A percentile compares a stretch with the other conserved stretches of the same genome.
phyloP scores from a whole-genome alignment of 2,329 filamentous ascomycete genomes.

The Alternaria viburni region DNA sequence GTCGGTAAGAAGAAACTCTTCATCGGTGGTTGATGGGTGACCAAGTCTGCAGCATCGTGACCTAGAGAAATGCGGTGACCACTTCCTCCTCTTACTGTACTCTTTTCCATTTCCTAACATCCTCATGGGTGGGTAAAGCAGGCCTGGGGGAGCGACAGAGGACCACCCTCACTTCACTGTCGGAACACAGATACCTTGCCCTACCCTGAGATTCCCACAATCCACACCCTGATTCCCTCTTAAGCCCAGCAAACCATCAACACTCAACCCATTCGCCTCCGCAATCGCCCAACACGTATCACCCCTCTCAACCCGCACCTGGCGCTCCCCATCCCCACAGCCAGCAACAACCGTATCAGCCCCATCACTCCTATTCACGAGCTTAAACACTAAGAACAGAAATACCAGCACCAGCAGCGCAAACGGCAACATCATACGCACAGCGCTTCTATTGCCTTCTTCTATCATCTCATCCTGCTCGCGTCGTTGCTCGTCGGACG shows the following conservation, averaged over 20 bases:
- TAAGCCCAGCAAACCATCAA: conserved; percentile 55
- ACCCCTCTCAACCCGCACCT: conserved; percentile 53
- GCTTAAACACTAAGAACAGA: conserved; percentile 53
- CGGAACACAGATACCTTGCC: conserved; percentile 57
- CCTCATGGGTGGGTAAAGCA: conserved; percentile 1
- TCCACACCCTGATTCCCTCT: conserved; percentile 54
- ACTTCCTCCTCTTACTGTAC: background rate
- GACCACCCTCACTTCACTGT: background rate
- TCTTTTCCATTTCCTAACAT: conserved; percentile 5
- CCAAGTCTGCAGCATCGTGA: background rate
- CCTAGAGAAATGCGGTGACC: background rate
- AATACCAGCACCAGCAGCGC: conserved; percentile 61
- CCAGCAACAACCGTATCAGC: conserved; percentile 13
- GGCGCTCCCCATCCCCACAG: conserved; percentile 34
- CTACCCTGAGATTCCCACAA: conserved; percentile 56
- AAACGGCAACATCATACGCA: conserved; percentile 65
- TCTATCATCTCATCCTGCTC: conserved; percentile 23
- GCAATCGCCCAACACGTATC: conserved; percentile 64
- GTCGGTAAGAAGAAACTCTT: background rate
- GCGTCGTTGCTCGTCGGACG: background rate
- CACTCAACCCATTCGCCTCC: conserved; percentile 49
- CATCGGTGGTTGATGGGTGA: background rate
- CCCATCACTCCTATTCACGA: conserved; percentile 14
- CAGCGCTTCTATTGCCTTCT: conserved; percentile 48
- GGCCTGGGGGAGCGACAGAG: background rate